Conservation (phyloP, 2,329 filamentous ascomycete genomes). For the Exophiala bonariae region DNA sequence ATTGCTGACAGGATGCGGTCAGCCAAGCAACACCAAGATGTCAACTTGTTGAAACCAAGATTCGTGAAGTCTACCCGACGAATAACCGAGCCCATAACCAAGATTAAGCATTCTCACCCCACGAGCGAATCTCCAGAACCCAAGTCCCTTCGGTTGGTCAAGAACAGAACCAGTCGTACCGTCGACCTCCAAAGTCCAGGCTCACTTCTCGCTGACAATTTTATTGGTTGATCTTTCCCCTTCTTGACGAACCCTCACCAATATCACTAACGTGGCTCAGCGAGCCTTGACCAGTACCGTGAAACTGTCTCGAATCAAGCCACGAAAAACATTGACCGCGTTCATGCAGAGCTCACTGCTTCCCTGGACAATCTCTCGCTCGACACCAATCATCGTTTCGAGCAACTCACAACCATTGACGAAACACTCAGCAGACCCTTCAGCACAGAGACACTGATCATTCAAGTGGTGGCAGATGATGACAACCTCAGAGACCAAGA, state of each 20-base stretch:
- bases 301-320: slow-evolving; percentile 10
- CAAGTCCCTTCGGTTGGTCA: slow-evolving; percentile 4
- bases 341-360: slow-evolving; percentile 4
- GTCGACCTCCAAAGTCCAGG: slow-evolving; percentile 1
- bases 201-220: slow-evolving; percentile 12
- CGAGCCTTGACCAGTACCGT: slow-evolving; percentile 18
- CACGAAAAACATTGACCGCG: slow-evolving; percentile 5
- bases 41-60: no score
- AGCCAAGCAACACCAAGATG: no score
- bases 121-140: neutral
- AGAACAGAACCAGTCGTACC: slow-evolving; percentile 1
- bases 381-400: slow-evolving; percentile 11
- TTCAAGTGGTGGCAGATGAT: neutral
- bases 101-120: no score
- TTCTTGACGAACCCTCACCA: no score
- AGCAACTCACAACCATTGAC: slow-evolving; percentile 7
- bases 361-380: slow-evolving; percentile 12
- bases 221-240: slow-evolving; percentile 9
- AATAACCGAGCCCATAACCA: no score
- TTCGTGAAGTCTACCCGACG: no score
- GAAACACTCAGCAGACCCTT: slow-evolving; percentile 16
- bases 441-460: slow-evolving; percentile 12
- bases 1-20: slow-evolving; percentile 10
- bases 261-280: slow-evolving; percentile 12
- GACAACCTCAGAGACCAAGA: slow-evolving; percentile 5